phyloP scores from a whole-genome alignment of 768 basidiomycete species.

The Boletus pseudo-olivaceus region DNA sequence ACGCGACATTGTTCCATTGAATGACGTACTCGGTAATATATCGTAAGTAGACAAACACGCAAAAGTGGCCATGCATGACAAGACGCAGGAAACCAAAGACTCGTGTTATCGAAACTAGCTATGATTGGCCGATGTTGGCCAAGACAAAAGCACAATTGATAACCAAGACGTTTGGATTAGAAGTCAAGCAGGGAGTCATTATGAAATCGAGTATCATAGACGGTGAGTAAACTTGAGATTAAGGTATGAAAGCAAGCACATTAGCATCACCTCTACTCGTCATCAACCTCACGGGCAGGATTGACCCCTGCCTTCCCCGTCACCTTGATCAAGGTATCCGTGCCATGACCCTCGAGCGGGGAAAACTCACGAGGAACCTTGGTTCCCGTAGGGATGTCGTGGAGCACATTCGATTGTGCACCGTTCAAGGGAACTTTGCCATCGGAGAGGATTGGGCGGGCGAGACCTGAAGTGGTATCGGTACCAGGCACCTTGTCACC shows the following conservation, averaged over 20 bases:
- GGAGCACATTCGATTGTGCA: background rate
- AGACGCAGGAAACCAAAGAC: no score
- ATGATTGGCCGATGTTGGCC: background rate
- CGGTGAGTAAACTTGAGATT: background rate
- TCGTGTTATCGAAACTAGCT: no score
- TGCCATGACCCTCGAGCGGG: background rate
- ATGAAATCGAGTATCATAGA: slow-evolving; percentile 1
- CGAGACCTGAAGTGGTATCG: background rate
- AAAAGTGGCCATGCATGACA: no score
- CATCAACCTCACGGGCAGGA: background rate
- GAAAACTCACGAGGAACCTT: background rate
- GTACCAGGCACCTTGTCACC: background rate
- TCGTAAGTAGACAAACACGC: no score
- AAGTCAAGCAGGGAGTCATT: background rate
- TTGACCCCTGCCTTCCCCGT: background rate
- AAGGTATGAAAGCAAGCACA: background rate
- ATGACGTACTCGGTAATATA: no score
- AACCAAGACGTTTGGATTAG: background rate
- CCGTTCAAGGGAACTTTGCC: background rate
- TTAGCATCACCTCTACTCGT: background rate
- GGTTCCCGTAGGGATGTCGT: background rate
- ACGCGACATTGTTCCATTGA: background rate
- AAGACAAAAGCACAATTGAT: background rate
- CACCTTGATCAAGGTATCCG: background rate
- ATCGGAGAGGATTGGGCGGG: background rate